Evolutionary conservation across 805 yeast species (phyloP).

Genomic region (Soucietia sequanensis): DNA sequence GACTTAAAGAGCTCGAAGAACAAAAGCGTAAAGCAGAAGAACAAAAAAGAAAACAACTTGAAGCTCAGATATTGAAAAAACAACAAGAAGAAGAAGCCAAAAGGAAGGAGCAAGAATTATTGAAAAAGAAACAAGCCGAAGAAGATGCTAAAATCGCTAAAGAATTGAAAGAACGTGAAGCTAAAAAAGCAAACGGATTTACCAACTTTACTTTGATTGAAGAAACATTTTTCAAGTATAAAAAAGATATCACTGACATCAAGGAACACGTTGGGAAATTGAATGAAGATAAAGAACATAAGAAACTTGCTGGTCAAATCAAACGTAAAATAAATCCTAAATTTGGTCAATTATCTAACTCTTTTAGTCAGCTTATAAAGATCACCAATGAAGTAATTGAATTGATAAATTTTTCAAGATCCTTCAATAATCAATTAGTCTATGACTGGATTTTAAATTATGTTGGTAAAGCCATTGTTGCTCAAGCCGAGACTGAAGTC

Average conservation of each 20-base stretch:
- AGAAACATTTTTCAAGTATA: conserved; percentile 45
- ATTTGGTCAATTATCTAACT: conserved; percentile 87
- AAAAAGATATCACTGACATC: conserved; percentile 52
- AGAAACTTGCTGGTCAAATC: conserved; percentile 54
- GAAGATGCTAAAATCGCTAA: conserved; percentile 15
- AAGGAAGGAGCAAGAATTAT: conserved; percentile 15
- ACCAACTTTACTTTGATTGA: conserved; percentile 40
- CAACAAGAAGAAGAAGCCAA: conserved; percentile 16
- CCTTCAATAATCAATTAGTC: conserved; percentile 44
- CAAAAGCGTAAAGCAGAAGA: conserved; percentile 8
- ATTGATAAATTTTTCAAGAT: conserved; percentile 48
- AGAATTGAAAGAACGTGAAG: conserved; percentile 25
- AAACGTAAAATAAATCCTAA: conserved; percentile 82
- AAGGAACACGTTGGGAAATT: conserved; percentile 61
- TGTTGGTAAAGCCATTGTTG: conserved; percentile 79
- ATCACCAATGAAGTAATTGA: conserved; percentile 51
- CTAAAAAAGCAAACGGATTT: conserved; percentile 25
- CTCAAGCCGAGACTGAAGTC: conserved; percentile 93
- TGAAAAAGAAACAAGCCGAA: conserved; percentile 12
- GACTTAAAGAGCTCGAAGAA: conserved; percentile 19
- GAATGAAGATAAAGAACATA: conserved; percentile 46
- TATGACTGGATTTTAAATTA: conserved; percentile 77
- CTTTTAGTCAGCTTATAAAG: conserved; percentile 53
- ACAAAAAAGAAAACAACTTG: conserved; percentile 5
- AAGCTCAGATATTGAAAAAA: conserved; percentile 14